Evolutionary conservation across 352 stramenopile species (phyloP).

Genomic region (Aphanomyces euteiches): DNA sequence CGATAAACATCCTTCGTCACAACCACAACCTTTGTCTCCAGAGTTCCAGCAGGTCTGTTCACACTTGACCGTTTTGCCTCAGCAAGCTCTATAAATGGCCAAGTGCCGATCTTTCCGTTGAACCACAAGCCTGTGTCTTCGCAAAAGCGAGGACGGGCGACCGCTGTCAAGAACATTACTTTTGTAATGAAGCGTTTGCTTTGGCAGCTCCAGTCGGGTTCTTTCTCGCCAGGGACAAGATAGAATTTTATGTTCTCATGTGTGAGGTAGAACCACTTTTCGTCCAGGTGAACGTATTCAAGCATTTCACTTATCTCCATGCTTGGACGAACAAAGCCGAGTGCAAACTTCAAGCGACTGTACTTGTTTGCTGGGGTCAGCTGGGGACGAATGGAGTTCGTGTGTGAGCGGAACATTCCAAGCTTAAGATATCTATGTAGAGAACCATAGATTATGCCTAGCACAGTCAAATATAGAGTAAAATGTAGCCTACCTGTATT

Average conservation of each 20-base stretch:
- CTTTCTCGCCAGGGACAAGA: slow-evolving; percentile 22
- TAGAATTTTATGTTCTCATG: slow-evolving; percentile 37
- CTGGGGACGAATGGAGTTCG: background rate
- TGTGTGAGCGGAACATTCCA: slow-evolving; percentile 9
- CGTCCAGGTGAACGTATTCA: slow-evolving; percentile 4
- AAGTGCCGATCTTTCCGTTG: background rate
- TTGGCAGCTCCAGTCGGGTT: background rate
- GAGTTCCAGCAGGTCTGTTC: background rate
- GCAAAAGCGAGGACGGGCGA: background rate
- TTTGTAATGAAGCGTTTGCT: background rate
- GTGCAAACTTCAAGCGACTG: background rate
- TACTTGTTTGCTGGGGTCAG: slow-evolving; percentile 1
- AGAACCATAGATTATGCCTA: background rate
- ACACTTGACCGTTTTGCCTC: background rate
- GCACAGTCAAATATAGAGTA: background rate
- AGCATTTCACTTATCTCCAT: background rate
- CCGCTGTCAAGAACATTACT: background rate
- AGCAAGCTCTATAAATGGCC: background rate
- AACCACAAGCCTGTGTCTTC: background rate
- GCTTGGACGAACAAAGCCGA: background rate
- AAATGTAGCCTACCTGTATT: background rate
- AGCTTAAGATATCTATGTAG: slow-evolving; percentile 6
- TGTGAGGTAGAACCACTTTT: slow-evolving; percentile 45
- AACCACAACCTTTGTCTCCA: background rate
- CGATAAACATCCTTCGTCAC: slow-evolving; percentile 8